A percentile compares a stretch with the other conserved stretches of the same genome.
Evolutionary conservation across 345 rosid genomes (phyloP).

Genomic region (Bruguiera gymnorhiza): DNA sequence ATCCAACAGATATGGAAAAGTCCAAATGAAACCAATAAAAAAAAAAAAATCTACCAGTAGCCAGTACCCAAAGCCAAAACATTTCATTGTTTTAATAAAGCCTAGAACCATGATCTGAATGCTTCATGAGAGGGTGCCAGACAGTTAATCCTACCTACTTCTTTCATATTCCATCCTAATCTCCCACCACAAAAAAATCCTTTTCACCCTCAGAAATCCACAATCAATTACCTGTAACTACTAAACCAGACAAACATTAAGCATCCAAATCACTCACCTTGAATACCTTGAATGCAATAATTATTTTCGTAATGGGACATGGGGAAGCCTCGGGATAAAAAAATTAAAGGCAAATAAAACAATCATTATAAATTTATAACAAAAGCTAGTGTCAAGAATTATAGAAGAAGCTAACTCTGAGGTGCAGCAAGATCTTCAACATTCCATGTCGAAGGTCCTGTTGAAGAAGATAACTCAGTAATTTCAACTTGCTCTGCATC

Average conservation of each 20-base stretch:
- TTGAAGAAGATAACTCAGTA: conserved; percentile 37
- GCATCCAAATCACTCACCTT: background rate
- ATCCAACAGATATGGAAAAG: background rate
- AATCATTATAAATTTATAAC: no score
- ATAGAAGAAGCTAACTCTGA: conserved; percentile 41
- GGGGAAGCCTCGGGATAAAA: no score
- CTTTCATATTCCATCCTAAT: background rate
- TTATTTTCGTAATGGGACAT: no score
- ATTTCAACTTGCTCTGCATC: conserved; percentile 27
- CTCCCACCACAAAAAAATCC: background rate
- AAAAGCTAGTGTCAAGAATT: conserved; percentile 12
- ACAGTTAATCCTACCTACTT: background rate
- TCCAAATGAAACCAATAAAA: background rate
- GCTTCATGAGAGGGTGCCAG: background rate
- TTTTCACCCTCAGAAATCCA: background rate
- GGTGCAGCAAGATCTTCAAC: conserved; percentile 67
- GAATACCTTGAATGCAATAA: no score
- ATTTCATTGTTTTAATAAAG: background rate
- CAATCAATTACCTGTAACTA: background rate
- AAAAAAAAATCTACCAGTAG: background rate
- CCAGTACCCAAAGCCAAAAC: background rate
- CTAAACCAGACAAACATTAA: background rate
- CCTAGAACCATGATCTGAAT: background rate
- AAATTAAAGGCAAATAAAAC: no score
- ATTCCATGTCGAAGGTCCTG: conserved; percentile 44